Base-by-base conservation (phyloP, 257 asterid genomes). In the Handroanthus guayacan region DNA sequence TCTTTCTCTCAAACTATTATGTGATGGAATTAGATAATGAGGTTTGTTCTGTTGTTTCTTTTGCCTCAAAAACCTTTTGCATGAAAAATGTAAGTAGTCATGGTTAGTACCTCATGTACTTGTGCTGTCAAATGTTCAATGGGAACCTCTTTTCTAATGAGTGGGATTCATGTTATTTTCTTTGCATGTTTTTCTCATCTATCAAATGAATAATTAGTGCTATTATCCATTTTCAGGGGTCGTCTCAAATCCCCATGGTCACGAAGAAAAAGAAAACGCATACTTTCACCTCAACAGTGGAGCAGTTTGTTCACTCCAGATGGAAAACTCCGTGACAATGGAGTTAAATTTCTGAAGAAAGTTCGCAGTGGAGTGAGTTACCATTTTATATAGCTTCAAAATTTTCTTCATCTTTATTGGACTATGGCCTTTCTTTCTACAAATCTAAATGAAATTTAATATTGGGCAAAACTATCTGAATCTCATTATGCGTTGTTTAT, bases 221-320 rank as follows among this genome's bases (percentile, higher is more conserved):
- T 76, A 16, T 69, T 76, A 57, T 77, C 71, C 81, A 63, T 83
- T 76, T 83, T 43, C 89, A 92, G 97, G 79, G 90, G 84, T 75
- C 97, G 88, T 76, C 91, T 83, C 57, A 94, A 90, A 84, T 94
- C 99, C 2, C 99, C 99, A 77, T 92, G 99, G 97, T 89, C 96
- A 68, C 89, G 95, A 66, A 88, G 97, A 82, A 94, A 92, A 84
- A 87, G 97, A 82, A 94, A 94, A 77, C 87, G 70, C 75, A 82
- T 83, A 57, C 92, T 94, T 65, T 84, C 95, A 60, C 92, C 96
- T 77, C 90, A 83, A 72, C 96, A 88, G 61, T 92, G 99, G 99
- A 81, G 73, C 81, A 82, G 81, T 76, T 82, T 90, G 84, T 94
- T 94, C 83, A 82, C 95, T 72, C 85, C 88, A 18, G 99, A 92